Percentiles rank a stretch among this genome's conserved stretches.
Conservation (phyloP, 2,329 filamentous ascomycete species). For the Pseudogymnoascus sp. region DNA sequence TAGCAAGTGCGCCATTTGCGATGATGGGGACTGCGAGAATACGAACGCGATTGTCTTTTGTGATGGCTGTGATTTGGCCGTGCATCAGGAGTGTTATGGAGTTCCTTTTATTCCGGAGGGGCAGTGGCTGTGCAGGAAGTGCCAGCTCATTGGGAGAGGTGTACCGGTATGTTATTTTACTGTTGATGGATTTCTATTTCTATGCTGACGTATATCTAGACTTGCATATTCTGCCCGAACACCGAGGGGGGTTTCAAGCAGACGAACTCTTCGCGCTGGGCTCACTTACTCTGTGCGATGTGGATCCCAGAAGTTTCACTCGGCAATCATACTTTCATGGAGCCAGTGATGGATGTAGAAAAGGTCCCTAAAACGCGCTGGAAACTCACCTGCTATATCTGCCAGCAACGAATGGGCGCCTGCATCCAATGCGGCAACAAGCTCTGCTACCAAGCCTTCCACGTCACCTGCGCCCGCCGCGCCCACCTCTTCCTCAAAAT, state of each 20-base stretch:
- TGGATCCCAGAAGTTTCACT: conserved; percentile 98
- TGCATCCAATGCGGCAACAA: conserved; percentile 99
- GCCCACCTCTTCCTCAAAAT: conserved; percentile 88
- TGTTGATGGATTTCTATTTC: neutral
- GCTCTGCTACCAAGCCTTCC: conserved; percentile 92
- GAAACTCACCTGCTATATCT: conserved; percentile 93
- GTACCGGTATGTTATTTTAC: conserved; percentile 58
- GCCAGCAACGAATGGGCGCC: conserved; percentile 93
- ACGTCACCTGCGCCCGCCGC: conserved; percentile 88
- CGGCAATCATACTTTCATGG: conserved; percentile 95
- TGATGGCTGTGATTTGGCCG: conserved; percentile 92
- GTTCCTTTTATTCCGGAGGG: conserved; percentile 98
- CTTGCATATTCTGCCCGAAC: conserved; percentile 97
- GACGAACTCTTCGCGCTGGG: conserved; percentile 93
- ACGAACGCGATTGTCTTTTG: conserved; percentile 99
- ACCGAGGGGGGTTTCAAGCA: conserved; percentile 98
- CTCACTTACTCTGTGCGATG: conserved; percentile 90
- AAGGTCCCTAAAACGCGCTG: conserved; percentile 92
- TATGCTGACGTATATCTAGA: conserved; percentile 39
- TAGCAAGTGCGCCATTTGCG: conserved; percentile 94
- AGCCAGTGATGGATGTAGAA: conserved; percentile 95
- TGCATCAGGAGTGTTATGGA: conserved; percentile 98
- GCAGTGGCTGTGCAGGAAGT: conserved; percentile 96
- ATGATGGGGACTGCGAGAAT: conserved; percentile 99
- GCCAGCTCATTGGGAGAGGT: conserved; percentile 86